Evolutionary conservation across 1,284 basidiomycete genomes (phyloP).

Genomic region (Boletus sp.): DNA sequence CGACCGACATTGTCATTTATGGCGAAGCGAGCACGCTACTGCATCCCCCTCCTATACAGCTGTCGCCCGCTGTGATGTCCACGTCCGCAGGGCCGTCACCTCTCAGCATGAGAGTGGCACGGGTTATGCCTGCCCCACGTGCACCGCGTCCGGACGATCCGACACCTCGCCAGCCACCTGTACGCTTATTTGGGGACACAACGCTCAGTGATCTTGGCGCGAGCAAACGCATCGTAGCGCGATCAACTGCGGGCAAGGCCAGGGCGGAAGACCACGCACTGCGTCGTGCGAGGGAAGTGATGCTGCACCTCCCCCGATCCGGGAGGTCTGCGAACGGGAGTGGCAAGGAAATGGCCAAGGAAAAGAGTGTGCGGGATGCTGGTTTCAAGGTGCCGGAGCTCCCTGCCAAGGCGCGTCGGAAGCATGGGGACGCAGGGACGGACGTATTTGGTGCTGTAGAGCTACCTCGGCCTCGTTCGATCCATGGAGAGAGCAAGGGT

Average conservation of each 20-base stretch:
- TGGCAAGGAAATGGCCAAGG: conserved; percentile 6
- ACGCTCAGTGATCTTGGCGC: conserved; percentile 21
- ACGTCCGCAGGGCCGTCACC: conserved; percentile 18
- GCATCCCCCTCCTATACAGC: conserved; percentile 10
- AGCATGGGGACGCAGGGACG: conserved; percentile 31
- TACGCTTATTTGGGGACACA: conserved; percentile 27
- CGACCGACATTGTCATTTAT: conserved; percentile 66
- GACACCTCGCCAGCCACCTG: conserved; percentile 62
- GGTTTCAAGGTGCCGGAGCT: conserved; percentile 51
- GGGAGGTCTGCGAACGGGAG: conserved; percentile 6
- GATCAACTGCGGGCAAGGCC: conserved; percentile 14
- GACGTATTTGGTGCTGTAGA: conserved; percentile 49
- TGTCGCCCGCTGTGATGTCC: conserved; percentile 16
- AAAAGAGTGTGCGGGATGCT: conserved; percentile 8
- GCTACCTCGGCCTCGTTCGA: conserved; percentile 17
- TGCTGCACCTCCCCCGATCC: conserved; percentile 35
- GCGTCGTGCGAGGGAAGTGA: conserved; percentile 34
- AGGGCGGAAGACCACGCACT: conserved; percentile 28
- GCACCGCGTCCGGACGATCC: conserved; percentile 71
- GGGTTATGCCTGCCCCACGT: conserved; percentile 44
- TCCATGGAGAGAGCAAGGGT: conserved; percentile 28
- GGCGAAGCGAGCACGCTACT: conserved; percentile 39
- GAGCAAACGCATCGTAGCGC: conserved; percentile 17
- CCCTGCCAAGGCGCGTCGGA: conserved; percentile 31
- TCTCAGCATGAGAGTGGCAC: conserved; percentile 54